Evolutionary conservation across 139 green algal genomes (phyloP), one percentile per base, ranked within the genome.

Genomic region (Tetraselmis chui): DNA sequence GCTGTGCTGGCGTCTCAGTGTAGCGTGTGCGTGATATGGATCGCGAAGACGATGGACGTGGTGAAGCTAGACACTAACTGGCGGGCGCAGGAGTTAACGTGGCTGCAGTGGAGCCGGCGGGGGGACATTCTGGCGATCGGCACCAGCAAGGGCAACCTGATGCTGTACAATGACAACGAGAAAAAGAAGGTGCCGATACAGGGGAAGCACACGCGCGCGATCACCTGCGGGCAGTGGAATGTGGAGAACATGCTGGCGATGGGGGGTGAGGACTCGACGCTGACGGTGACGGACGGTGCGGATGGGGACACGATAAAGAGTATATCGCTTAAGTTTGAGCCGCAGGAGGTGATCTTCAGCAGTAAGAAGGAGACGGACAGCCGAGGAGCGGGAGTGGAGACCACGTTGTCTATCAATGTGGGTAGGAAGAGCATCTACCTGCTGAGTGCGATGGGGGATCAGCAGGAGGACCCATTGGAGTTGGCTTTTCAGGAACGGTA

Each of bases 401-500:
- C 89, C 32, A 92, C 86, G 0, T 84, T 92, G 32, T 91, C 84
- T 5, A 79, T 92, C 79, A 93, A 92, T 79, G 85, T 93, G 29
- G 85, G 80, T n/a, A 28, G 81, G 22, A 90, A 88, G 81, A 88
- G 85, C 76, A 31, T 94, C 26, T 92, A 91, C 85, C 85, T 94
- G 29, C 88, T 91, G 80, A 29, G 0, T 30, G 26, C 76, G 32
- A 30, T 76, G 30, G n/a, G 23, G 31, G 29, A 80, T n/a, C 75
- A 83, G 81, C 81, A 76, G 31, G 83, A 89, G 28, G 83, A 84
- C 58, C 92, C 91, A 1, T 75, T 93, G 2, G 92, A 96, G 89
- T 86, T 96, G 29, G 84, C 88, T 0, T 94, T 96, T 59, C 82
- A 90, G 79, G 88, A 94, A 1, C 82, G 79, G 25, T 95, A 95